These are phyloP conservation scores for Penstemon newberryi DNA, from an alignment of 257 asterid genomes.

Conservation along the genomic window DNA sequence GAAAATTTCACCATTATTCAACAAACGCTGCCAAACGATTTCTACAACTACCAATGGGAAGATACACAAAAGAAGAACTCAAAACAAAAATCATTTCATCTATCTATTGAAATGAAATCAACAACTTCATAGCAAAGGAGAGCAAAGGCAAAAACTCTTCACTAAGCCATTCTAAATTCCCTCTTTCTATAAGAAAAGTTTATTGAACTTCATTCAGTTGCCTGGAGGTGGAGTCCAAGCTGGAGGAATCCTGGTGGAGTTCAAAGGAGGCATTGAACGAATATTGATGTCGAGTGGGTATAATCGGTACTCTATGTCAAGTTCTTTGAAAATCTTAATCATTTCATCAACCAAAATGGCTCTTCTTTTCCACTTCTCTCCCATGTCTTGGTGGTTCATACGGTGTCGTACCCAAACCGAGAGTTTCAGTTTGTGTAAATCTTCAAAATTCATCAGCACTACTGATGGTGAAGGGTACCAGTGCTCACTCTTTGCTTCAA, in stretches of 20 bases:
- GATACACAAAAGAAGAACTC: not conserved
- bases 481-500: conserved; percentile 72
- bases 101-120: not conserved
- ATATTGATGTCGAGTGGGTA: conserved; percentile 69
- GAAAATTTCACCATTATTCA: no score
- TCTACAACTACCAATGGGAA: not conserved
- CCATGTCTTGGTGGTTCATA: conserved; percentile 84
- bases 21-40: no score
- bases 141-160: not conserved
- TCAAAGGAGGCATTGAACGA: conserved; percentile 58
- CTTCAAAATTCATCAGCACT: conserved; percentile 59
- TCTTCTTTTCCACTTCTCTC: conserved; percentile 66
- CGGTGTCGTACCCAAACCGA: conserved; percentile 84
- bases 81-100: not conserved
- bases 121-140: not conserved
- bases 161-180: not conserved
- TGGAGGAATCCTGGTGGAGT: conserved; percentile 52
- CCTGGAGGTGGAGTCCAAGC: conserved; percentile 43
- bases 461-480: conserved; percentile 75
- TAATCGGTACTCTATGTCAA: conserved; percentile 75
- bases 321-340: conserved; percentile 67
- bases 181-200: not conserved
- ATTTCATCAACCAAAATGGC: conserved; percentile 67
- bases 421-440: conserved; percentile 45
- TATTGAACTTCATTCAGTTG: conserved; percentile 5